These are phyloP conservation scores for Flaveria linearis DNA, from an alignment of 129 eudicot genomes.

Conservation along the genomic window DNA sequence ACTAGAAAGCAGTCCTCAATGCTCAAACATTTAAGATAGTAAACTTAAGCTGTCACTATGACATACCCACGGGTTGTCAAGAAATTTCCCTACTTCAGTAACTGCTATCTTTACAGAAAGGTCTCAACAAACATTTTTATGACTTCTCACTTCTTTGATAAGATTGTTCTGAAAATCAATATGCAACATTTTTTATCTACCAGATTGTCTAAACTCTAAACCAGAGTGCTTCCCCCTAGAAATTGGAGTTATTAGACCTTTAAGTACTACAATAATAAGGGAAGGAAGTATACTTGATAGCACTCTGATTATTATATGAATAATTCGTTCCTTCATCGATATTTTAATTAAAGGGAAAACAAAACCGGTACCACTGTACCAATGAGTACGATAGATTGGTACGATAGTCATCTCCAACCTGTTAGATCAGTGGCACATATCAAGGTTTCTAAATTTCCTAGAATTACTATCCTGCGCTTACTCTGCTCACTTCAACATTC, in stretches of 20 bases:
- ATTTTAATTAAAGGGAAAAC: not conserved
- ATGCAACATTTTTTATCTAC: too few relatives aligned
- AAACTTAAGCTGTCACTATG: not conserved
- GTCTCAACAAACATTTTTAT: too few relatives aligned
- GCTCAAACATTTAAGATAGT: not conserved
- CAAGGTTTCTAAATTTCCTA: not conserved
- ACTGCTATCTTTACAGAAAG: too few relatives aligned
- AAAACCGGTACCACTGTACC: not conserved
- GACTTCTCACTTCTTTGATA: too few relatives aligned
- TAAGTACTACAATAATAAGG: not conserved
- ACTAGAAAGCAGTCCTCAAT: slow-evolving; percentile 10
- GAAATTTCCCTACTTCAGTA: not conserved
- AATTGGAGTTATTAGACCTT: not conserved
- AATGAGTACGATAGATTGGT: not conserved
- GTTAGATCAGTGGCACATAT: not conserved
- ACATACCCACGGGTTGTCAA: not conserved
- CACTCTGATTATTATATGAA: not conserved
- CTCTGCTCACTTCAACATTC: not conserved
- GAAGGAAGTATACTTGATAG: not conserved
- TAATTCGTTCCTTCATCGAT: not conserved
- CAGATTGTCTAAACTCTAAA: too few relatives aligned
- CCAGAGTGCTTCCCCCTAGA: too few relatives aligned
- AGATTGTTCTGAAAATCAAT: too few relatives aligned
- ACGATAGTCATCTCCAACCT: too few relatives aligned
- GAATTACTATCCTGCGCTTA: too few relatives aligned